Conservation (phyloP, 306 rosid genomes). For the Fragaria nilgerrensis region DNA sequence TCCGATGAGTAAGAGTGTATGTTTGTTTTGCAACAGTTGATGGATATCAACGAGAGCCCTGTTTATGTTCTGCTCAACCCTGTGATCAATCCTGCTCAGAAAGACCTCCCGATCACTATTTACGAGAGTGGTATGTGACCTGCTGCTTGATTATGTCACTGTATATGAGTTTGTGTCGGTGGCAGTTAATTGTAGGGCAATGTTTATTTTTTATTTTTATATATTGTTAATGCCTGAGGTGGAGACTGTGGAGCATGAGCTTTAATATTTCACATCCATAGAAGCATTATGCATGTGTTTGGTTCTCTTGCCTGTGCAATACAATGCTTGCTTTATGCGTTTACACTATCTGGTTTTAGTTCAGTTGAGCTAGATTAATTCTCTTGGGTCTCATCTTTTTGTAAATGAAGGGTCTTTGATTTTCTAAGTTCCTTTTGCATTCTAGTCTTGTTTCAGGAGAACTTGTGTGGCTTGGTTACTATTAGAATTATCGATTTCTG, state of each 20-base stretch:
- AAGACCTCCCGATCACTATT: constrained; percentile 89
- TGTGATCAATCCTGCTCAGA: constrained; percentile 77
- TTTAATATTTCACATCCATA: not conserved
- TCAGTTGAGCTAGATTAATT: not conserved
- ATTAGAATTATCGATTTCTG: not conserved
- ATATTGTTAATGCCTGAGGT: not conserved
- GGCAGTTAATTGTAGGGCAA: not conserved
- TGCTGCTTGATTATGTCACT: constrained; percentile 14
- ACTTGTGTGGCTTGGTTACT: not conserved
- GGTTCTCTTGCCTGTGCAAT: not conserved
- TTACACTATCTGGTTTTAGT: not conserved
- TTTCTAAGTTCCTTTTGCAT: not conserved
- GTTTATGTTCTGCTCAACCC: constrained; percentile 94
- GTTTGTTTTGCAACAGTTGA: constrained; percentile 54
- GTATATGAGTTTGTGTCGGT: constrained; percentile 12
- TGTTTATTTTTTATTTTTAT: not conserved
- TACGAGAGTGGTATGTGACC: constrained; percentile 73
- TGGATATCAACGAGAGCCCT: constrained; percentile 95
- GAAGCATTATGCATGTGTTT: not conserved
- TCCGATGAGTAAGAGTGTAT: constrained; percentile 8
- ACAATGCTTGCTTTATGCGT: not conserved
- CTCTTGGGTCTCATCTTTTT: not conserved
- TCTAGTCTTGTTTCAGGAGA: not conserved
- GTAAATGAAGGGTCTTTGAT: not conserved
- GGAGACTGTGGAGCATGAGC: not conserved